phyloP scores from a whole-genome alignment of 176 grass and related monocot genomes.

The Chrysopogon serrulatus region DNA sequence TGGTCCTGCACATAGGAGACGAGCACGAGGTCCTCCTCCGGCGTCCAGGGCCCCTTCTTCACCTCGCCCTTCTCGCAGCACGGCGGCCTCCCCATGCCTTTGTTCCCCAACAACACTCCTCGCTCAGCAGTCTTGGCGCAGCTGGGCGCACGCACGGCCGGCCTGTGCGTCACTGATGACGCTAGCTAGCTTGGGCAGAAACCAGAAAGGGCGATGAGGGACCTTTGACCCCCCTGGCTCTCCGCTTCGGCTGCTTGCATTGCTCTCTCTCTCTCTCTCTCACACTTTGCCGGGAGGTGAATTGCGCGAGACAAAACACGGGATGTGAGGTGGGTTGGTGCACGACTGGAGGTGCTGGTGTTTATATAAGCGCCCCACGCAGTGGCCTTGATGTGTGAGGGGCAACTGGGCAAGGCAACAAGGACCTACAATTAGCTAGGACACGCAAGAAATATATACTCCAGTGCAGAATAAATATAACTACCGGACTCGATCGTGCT shows the following conservation, averaged over 20 bases:
- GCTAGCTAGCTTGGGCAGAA: background rate
- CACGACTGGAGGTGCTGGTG: background rate
- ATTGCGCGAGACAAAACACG: no score
- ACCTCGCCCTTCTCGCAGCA: slow-evolving; percentile 60
- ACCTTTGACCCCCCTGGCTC: background rate
- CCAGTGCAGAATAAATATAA: background rate
- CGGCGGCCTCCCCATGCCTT: slow-evolving; percentile 56
- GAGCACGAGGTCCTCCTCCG: slow-evolving; percentile 78
- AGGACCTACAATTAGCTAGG: no score
- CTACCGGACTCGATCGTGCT: slow-evolving; percentile 7
- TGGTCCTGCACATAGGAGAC: slow-evolving; percentile 74
- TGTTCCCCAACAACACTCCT: background rate
- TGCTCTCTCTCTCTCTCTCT: background rate
- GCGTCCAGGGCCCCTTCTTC: slow-evolving; percentile 84
- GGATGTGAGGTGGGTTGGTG: no score
- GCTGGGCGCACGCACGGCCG: no score
- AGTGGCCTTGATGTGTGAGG: background rate
- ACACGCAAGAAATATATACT: background rate
- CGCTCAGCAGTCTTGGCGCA: no score
- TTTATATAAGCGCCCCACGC: background rate
- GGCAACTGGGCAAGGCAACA: no score
- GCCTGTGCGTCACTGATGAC: no score
- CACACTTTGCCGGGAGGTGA: background rate
- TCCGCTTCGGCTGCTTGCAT: no score
- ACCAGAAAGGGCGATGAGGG: background rate